Evolutionary conservation across 139 green algal genomes (phyloP).

Genomic region (Chlorella vulgaris): DNA sequence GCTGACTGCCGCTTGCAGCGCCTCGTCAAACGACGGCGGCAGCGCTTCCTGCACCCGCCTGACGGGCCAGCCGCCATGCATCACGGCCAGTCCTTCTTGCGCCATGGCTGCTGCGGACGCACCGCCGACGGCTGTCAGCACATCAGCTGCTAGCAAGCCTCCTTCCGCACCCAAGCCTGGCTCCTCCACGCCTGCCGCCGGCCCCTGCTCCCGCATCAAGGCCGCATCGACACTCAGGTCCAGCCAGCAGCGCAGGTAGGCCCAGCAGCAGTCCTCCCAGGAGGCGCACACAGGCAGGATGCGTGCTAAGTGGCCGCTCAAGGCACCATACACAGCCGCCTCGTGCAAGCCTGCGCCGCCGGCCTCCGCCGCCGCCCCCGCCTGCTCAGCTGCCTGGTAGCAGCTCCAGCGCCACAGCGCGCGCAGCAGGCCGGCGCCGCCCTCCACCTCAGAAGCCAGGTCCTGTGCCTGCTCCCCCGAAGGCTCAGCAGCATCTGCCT

Average conservation of each 20-base stretch:
- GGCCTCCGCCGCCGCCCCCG: constrained; percentile 11
- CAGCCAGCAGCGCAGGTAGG: constrained; percentile 66
- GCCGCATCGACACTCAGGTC: constrained; percentile 44
- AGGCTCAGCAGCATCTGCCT: constrained; percentile 26
- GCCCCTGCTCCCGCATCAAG: constrained; percentile 13
- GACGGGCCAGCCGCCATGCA: constrained; percentile 21
- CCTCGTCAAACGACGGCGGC: constrained; percentile 37
- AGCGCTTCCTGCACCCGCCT: constrained; percentile 25
- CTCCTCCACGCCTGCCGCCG: background rate
- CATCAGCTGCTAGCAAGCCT: background rate
- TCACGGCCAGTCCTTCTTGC: constrained; percentile 5
- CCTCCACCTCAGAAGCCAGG: constrained; percentile 45
- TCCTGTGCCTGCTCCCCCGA: constrained; percentile 61
- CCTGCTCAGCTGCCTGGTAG: constrained; percentile 49
- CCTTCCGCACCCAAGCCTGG: background rate
- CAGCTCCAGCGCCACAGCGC: constrained; percentile 77
- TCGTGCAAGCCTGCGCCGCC: constrained; percentile 48
- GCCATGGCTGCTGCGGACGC: background rate
- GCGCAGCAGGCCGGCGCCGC: constrained; percentile 42
- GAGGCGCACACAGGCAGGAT: constrained; percentile 65
- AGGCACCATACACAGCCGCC: constrained; percentile 69
- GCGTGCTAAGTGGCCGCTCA: constrained; percentile 54
- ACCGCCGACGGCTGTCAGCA: constrained; percentile 6
- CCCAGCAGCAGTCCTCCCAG: constrained; percentile 82
- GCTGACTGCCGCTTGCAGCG: constrained; percentile 20